Evolutionary conservation across 2,329 filamentous ascomycete species (phyloP), one percentile per base, ranked within the genome.

Genomic region (Colletotrichum tropicale): DNA sequence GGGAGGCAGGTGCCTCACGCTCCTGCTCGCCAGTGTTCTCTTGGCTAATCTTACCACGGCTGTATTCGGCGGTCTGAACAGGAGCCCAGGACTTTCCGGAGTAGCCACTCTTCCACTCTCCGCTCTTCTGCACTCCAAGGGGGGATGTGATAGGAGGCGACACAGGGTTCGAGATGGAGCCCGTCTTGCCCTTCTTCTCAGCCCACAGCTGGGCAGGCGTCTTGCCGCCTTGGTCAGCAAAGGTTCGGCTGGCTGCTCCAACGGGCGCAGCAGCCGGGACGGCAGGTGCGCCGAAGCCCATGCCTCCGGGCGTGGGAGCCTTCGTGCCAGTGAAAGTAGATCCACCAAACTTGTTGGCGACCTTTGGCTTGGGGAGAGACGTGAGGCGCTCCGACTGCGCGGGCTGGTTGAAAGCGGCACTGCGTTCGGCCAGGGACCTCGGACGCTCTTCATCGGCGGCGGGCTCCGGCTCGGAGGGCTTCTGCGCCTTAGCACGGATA

Each of bases 121-220:
- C 95, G 81, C 94, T 98, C 81, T 90, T 89, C 83, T 98, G 95
- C 66, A 89, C 88, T 66, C 88, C 83, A 36, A 95, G 86, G 1
- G 92, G 90, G 55, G 91, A 85, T n/a, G 90, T 81, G 4, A 85
- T 80, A 8, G 85, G 78, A 28, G 87, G 82, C 68, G 86, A 81
- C 58, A 77, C 32, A 87, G 86, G 66, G 89, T 86, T 66, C 83
- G 87, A 70, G 73, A 79, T 78, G 74, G 87, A 87, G 67, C 93
- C 90, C 83, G 97, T 93, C 76, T 93, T 93, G 48, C 95, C 96
- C 88, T 98, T 98, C 88, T 96, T 98, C 88, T 99, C 97, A 0
- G 96, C 96, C 97, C 97, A 99, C 43, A 98, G 87, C 84, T 99
- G 97, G 34, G 97, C 96, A 8, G 97, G 97, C 7, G 97, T 98